Evolutionary conservation across 306 rosid species (phyloP), one percentile per base, ranked within the genome.

Genomic region (Purshia tridentata): DNA sequence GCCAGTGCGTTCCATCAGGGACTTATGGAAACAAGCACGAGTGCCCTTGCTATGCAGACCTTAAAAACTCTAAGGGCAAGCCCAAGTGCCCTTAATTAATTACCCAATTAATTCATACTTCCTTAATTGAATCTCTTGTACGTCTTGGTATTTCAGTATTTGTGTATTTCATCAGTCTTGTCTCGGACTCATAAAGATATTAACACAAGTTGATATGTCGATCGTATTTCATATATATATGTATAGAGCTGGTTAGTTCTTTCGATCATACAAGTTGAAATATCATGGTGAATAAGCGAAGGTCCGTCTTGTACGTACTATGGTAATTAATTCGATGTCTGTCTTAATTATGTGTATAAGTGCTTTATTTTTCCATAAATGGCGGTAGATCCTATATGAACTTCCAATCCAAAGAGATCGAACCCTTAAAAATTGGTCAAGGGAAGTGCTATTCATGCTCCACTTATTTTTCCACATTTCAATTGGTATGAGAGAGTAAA

Each of bases 1-100:
- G 98, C 72, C 44, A 85, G 0, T 91, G 98, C 39, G 97, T 91
- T 72, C 98, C 98, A 2, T 91, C 97, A 51, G 97, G 97, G 70
- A 91, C 97, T 70, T 86, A 77, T 14, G 97, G 97, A 10, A 85
- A 94, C 85, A 91, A 94, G 84, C 53, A 89, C 70, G 92, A 94
- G 82, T 91, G 97, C 84, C 91, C 97, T 85, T 94, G 97, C 80
- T 91, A 94, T 82, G 80, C 82, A n/a, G 84, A 83, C 65, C 50
- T 88, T 72, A 94, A 82, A 84, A 94, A 91, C 85, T 78, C 96
- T 58, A 86, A 91, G 88, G 96, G 98, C 59, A 20, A 77, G 6
- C 12, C 53, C 82, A 94, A 91, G 73, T 94, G 97, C 82, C 98
- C 98, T 85, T 94, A 78, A 64, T 16, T 35, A 8, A 29, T 29